These are phyloP conservation scores for Aspergillus carlsbadensis DNA, from an alignment of 495 filamentous ascomycete species.

Conservation along the genomic window DNA sequence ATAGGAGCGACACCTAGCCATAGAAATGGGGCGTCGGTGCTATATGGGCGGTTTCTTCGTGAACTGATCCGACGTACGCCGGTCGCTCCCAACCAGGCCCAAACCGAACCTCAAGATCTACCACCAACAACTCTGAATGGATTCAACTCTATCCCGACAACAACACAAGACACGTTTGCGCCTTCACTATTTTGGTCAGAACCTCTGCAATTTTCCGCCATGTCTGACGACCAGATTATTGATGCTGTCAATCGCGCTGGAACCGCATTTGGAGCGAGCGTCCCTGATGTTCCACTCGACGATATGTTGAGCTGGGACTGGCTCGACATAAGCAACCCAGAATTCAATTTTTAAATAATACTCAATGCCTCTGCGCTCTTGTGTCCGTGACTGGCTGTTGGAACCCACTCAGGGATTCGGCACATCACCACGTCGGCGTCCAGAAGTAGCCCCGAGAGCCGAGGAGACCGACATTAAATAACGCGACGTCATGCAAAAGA, in stretches of 20 bases:
- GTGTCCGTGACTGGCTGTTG: not conserved
- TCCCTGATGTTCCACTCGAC: conserved; percentile 54
- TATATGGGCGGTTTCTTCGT: conserved; percentile 62
- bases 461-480: conserved; percentile 15
- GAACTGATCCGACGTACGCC: conserved; percentile 52
- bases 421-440: conserved; percentile 29
- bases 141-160: conserved; percentile 16
- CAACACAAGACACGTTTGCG: conserved; percentile 21
- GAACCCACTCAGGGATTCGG: not conserved
- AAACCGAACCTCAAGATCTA: conserved; percentile 3
- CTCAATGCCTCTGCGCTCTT: no score
- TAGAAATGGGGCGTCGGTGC: conserved; percentile 58
- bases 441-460: conserved; percentile 45
- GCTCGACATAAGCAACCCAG: conserved; percentile 57
- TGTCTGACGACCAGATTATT: conserved; percentile 65
- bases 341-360: conserved; percentile 34
- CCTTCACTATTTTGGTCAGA: conserved; percentile 44
- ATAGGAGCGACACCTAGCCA: conserved; percentile 64
- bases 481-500: conserved; percentile 1
- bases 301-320: conserved; percentile 58
- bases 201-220: conserved; percentile 62
- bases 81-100: conserved; percentile 4
- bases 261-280: conserved; percentile 52
- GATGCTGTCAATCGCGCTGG: conserved; percentile 60
- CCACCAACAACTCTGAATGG: conserved; percentile 18